Evolutionary conservation across 768 basidiomycete genomes (phyloP).

Genomic region (Amanita brunnescens): DNA sequence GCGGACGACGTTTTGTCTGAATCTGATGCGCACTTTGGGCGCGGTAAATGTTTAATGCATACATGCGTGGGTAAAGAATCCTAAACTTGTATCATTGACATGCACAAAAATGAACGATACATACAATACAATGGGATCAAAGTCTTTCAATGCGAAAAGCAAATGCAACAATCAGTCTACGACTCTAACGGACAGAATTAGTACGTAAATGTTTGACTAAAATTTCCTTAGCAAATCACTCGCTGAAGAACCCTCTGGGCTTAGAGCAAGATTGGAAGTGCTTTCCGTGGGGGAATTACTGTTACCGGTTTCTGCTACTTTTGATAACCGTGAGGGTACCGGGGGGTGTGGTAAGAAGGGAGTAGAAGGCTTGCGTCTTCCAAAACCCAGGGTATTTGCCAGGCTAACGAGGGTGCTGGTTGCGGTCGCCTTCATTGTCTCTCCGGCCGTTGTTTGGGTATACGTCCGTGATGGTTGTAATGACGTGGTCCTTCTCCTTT

Average conservation of each 20-base stretch:
- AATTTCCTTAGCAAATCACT: neutral
- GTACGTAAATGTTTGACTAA: neutral
- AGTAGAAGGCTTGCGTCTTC: conserved; percentile 34
- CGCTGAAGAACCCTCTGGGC: conserved; percentile 43
- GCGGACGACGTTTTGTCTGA: no score
- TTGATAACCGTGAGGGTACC: conserved; percentile 1
- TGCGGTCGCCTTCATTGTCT: conserved; percentile 28
- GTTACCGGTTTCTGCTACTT: neutral
- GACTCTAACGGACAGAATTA: neutral
- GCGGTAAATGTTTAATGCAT: no score
- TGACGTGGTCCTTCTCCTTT: conserved; percentile 52
- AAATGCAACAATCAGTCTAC: neutral
- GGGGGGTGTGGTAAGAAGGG: neutral
- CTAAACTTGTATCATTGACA: conserved; percentile 12
- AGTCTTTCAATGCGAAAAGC: conserved; percentile 23
- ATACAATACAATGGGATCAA: conserved; percentile 83
- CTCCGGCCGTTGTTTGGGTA: conserved; percentile 20
- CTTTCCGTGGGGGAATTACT: neutral
- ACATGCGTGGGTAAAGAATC: no score
- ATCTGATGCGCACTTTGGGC: no score
- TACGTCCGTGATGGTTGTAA: conserved; percentile 45
- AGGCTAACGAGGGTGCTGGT: conserved; percentile 47
- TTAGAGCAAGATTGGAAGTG: conserved; percentile 45
- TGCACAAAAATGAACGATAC: conserved; percentile 70
- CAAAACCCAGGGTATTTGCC: conserved; percentile 63